These are phyloP conservation scores for Cephaloascus fragrans DNA, from an alignment of 805 yeast species.

Conservation along the genomic window DNA sequence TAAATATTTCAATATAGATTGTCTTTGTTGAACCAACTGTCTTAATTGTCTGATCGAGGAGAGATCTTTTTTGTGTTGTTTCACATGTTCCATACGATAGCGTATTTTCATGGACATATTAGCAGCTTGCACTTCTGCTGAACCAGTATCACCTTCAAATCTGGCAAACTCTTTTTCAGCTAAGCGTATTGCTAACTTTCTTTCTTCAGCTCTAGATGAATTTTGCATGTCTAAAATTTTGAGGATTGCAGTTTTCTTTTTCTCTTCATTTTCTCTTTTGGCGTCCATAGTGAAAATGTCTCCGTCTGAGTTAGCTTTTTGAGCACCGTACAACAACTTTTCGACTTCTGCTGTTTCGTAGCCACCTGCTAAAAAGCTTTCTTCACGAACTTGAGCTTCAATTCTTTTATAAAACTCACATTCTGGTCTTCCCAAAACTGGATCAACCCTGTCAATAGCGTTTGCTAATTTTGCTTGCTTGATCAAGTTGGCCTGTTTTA, in stretches of 20 bases:
- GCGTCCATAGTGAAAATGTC: conserved; percentile 15
- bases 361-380: conserved; percentile 51
- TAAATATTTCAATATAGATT: conserved; percentile 70
- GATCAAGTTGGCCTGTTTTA: background rate
- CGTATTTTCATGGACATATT: conserved; percentile 74
- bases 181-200: conserved; percentile 45
- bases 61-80: conserved; percentile 61
- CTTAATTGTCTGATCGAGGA: conserved; percentile 62
- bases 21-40: conserved; percentile 84
- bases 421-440: conserved; percentile 66
- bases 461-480: background rate
- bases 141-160: conserved; percentile 85
- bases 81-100: conserved; percentile 63
- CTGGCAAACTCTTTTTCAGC: conserved; percentile 79
- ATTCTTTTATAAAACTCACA: conserved; percentile 65
- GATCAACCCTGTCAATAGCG: conserved; percentile 43
- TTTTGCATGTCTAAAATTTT: conserved; percentile 72
- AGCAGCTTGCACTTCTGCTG: conserved; percentile 95
- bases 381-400: conserved; percentile 56
- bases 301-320: conserved; percentile 42
- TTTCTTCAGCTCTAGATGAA: conserved; percentile 47
- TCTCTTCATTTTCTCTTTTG: conserved; percentile 44
- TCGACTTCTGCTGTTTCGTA: conserved; percentile 59
- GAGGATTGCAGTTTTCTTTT: conserved; percentile 55
- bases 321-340: conserved; percentile 68